These are phyloP conservation scores for Salix caprea DNA, from an alignment of 345 rosid genomes.

Conservation along the genomic window DNA sequence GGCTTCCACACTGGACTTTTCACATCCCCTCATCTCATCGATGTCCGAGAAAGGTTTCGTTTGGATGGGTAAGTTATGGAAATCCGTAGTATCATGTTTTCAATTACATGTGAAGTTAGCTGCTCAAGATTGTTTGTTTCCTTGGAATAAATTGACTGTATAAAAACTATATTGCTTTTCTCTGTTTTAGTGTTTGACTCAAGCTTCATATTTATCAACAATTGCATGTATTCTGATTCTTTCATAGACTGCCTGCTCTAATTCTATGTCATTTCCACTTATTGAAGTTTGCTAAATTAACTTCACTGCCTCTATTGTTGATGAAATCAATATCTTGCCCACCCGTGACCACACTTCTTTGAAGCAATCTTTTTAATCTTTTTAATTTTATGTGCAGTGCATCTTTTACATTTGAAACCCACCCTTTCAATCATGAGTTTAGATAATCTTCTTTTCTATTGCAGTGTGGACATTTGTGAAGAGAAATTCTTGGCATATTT, in stretches of 20 bases:
- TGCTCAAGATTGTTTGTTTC: neutral
- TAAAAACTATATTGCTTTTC: neutral
- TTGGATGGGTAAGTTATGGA: slow-evolving; percentile 64
- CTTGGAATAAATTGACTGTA: neutral
- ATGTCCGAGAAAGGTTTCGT: slow-evolving; percentile 86
- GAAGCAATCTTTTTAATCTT: neutral
- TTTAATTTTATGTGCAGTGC: neutral
- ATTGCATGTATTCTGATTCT: neutral
- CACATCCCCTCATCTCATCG: slow-evolving; percentile 92
- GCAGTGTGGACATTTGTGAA: slow-evolving; percentile 73
- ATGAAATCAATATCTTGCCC: neutral
- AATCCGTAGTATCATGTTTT: neutral
- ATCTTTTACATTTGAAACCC: neutral
- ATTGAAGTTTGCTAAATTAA: neutral
- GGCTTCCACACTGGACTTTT: slow-evolving; percentile 90
- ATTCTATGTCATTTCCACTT: neutral
- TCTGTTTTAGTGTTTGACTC: neutral
- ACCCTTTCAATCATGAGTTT: neutral
- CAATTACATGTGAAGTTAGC: neutral
- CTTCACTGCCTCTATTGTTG: neutral
- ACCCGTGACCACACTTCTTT: neutral
- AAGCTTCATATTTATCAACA: neutral
- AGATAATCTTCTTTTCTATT: slow-evolving; percentile 25
- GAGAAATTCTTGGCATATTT: slow-evolving; percentile 87
- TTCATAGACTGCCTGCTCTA: neutral